Evolutionary conservation across 192 early-diverging fungal species (phyloP).

Genomic region (Phlyctochytrium arcticum): DNA sequence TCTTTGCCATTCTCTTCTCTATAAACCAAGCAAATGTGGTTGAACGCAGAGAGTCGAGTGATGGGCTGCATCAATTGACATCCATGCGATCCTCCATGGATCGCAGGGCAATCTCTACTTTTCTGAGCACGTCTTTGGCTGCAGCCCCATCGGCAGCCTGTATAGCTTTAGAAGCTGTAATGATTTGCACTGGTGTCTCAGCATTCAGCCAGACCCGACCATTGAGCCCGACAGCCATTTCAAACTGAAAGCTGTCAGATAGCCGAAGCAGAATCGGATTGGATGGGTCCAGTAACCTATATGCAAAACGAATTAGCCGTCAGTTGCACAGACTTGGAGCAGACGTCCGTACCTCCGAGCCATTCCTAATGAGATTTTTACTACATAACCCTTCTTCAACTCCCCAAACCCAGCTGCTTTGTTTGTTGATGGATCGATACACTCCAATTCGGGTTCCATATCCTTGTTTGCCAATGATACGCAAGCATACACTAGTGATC

Average conservation of each 20-base stretch:
- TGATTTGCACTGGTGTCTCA: constrained; percentile 53
- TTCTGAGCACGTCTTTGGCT: constrained; percentile 50
- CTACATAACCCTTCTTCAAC: constrained; percentile 72
- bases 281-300: constrained; percentile 65
- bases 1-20: no score
- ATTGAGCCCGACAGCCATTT: constrained; percentile 89
- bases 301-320: neutral
- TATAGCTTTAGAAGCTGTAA: constrained; percentile 67
- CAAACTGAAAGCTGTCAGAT: constrained; percentile 72
- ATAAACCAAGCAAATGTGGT: no score
- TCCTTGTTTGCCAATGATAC: constrained; percentile 85
- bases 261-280: constrained; percentile 69
- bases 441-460: constrained; percentile 97
- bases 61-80: constrained; percentile 3
- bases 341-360: constrained; percentile 54
- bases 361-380: constrained; percentile 78
- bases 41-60: no score
- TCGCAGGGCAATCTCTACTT: constrained; percentile 12
- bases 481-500: constrained; percentile 77
- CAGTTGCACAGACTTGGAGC: no score
- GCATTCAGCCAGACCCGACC: constrained; percentile 91
- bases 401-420: constrained; percentile 90
- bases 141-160: constrained; percentile 67
- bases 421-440: constrained; percentile 73
- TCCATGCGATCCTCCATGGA: constrained; percentile 7